phyloP scores from a whole-genome alignment of 129 eudicot genomes.

The Lonicera japonica region DNA sequence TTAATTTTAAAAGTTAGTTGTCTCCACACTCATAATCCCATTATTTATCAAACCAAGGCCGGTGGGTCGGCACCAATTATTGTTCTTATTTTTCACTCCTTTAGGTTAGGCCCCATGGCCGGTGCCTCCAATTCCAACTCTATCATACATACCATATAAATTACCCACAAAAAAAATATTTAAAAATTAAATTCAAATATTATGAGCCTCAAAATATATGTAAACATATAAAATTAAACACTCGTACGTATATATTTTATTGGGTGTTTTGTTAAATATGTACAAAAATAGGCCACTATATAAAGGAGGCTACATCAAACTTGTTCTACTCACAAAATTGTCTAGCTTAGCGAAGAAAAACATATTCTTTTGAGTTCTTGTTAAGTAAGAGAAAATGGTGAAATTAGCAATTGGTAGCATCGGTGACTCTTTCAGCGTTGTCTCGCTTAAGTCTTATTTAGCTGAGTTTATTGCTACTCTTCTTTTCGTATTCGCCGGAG shows the following conservation, averaged over 20 bases:
- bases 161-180: constrained; percentile 1
- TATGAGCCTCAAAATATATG: not conserved
- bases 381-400: constrained; percentile 27
- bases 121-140: constrained; percentile 26
- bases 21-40: not conserved
- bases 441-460: constrained; percentile 32
- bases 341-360: not conserved
- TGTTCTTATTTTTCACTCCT: constrained; percentile 11
- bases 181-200: not conserved
- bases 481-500: constrained; percentile 51
- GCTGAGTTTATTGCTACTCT: constrained; percentile 58
- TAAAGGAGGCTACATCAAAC: constrained; percentile 19
- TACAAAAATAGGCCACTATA: too few relatives aligned
- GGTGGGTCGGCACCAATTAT: constrained; percentile 41
- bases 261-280: too few relatives aligned
- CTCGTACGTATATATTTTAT: too few relatives aligned
- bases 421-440: constrained; percentile 43
- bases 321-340: constrained; percentile 18
- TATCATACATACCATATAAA: constrained; percentile 4
- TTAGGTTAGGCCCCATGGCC: constrained; percentile 32
- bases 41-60: constrained; percentile 23
- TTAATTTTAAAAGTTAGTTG: constrained; percentile 18
- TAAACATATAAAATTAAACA: not conserved
- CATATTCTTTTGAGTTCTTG: not conserved
- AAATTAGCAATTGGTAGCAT: constrained; percentile 41